These are phyloP conservation scores for Pigoraptor vietnamica DNA, from an alignment of 78 protist species.

Conservation along the genomic window DNA sequence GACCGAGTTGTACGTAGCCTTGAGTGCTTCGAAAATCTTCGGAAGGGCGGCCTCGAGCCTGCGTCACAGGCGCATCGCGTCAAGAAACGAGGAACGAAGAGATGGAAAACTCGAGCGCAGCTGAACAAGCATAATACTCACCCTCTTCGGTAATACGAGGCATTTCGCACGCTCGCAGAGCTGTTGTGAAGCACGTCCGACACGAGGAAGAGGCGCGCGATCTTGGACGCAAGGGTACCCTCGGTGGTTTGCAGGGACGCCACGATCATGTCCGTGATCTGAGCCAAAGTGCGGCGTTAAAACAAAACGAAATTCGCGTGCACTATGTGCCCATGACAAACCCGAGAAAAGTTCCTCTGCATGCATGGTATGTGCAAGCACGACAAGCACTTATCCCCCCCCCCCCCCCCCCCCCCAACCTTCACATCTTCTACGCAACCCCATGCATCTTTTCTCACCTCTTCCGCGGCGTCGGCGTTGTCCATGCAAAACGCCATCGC, in stretches of 20 bases:
- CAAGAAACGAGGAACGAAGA: not conserved
- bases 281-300: not conserved
- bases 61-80: not conserved
- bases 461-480: conserved; percentile 26
- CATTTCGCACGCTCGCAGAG: conserved; percentile 5
- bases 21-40: not conserved
- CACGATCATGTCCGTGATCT: conserved; percentile 9
- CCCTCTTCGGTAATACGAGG: not conserved
- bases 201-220: conserved; percentile 45
- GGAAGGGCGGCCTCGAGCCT: not conserved
- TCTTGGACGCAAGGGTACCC: conserved; percentile 15
- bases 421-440: too few relatives aligned
- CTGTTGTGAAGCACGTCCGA: conserved; percentile 52
- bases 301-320: too few relatives aligned
- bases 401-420: too few relatives aligned
- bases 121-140: not conserved
- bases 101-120: not conserved
- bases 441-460: too few relatives aligned
- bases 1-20: not conserved
- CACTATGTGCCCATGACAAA: too few relatives aligned
- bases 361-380: too few relatives aligned
- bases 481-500: conserved; percentile 31
- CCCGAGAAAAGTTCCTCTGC: too few relatives aligned
- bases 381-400: too few relatives aligned
- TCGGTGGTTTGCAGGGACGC: conserved; percentile 14